Evolutionary conservation across 345 rosid species (phyloP).

Genomic region (Diplotaxis tenuifolia): DNA sequence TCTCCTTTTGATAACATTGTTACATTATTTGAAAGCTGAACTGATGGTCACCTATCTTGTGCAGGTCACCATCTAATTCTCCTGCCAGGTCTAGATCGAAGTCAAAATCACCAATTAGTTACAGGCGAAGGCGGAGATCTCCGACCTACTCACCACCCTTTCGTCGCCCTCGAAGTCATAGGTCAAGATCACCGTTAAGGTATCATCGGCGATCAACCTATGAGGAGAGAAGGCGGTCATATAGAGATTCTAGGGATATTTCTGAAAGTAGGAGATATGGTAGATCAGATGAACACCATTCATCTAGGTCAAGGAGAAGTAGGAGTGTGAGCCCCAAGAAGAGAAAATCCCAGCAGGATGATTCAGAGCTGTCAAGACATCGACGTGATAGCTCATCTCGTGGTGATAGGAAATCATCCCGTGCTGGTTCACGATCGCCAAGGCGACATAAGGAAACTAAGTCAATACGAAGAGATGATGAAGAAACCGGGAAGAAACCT

Average conservation of each 20-base stretch:
- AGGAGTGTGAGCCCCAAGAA: slow-evolving; percentile 65
- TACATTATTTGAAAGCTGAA: slow-evolving; percentile 1
- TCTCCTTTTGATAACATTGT: background rate
- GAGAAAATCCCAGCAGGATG: slow-evolving; percentile 52
- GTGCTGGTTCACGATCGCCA: slow-evolving; percentile 63
- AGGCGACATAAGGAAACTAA: slow-evolving; percentile 47
- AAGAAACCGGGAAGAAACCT: slow-evolving; percentile 42
- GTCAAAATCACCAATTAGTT: slow-evolving; percentile 75
- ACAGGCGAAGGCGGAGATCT: slow-evolving; percentile 62
- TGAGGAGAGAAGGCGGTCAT: slow-evolving; percentile 54
- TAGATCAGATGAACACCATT: slow-evolving; percentile 56
- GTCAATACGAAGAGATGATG: slow-evolving; percentile 55
- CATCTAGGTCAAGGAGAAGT: slow-evolving; percentile 65
- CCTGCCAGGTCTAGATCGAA: slow-evolving; percentile 64
- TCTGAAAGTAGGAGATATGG: slow-evolving; percentile 51
- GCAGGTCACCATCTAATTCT: slow-evolving; percentile 74
- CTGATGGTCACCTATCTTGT: slow-evolving; percentile 11
- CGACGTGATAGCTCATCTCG: slow-evolving; percentile 52
- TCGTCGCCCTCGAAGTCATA: slow-evolving; percentile 54
- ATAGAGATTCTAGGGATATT: slow-evolving; percentile 57
- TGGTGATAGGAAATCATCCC: slow-evolving; percentile 48
- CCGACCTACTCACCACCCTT: slow-evolving; percentile 66
- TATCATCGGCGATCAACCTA: slow-evolving; percentile 54
- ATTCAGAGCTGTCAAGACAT: slow-evolving; percentile 59
- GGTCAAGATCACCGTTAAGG: slow-evolving; percentile 71